Evolutionary conservation across 371 early-diverging fungal genomes (phyloP).

Genomic region (Mortierella sp.): DNA sequence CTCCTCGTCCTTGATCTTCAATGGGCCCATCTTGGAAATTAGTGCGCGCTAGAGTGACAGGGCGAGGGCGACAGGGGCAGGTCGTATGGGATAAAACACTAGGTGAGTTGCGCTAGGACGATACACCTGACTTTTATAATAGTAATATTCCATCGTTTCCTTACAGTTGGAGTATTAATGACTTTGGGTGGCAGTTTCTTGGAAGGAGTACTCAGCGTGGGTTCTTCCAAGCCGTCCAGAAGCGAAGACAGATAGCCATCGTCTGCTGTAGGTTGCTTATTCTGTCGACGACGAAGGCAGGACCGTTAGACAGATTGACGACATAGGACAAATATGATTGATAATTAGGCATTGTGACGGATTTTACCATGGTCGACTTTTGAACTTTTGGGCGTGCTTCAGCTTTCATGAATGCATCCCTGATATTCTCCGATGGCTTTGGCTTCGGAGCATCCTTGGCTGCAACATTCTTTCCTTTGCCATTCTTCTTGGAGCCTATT

Average conservation of each 20-base stretch:
- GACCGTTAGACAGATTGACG: background rate
- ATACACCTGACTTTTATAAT: no score
- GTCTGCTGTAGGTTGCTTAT: constrained; percentile 8
- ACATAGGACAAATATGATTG: background rate
- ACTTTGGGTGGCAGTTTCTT: constrained; percentile 20
- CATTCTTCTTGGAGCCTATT: constrained; percentile 33
- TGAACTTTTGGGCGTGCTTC: constrained; percentile 25
- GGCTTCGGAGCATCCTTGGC: constrained; percentile 34
- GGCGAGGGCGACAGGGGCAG: background rate
- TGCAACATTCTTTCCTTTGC: constrained; percentile 21
- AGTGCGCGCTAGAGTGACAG: constrained; percentile 19
- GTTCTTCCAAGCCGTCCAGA: constrained; percentile 15
- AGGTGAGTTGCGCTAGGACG: no score
- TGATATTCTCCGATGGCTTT: constrained; percentile 40
- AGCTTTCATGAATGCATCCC: constrained; percentile 44
- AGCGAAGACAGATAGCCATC: constrained; percentile 20
- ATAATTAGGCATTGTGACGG: background rate
- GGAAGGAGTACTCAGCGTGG: constrained; percentile 14
- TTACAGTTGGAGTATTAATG: constrained; percentile 41
- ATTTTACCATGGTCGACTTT: constrained; percentile 14
- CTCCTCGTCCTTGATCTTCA: constrained; percentile 45
- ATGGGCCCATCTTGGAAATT: constrained; percentile 28
- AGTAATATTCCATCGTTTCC: background rate
- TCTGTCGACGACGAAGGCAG: constrained; percentile 12
- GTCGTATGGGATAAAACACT: background rate